Percentiles rank a stretch among this genome's conserved stretches.
phyloP scores from a whole-genome alignment of 495 filamentous ascomycete genomes.

The Annulohypoxylon moriforme region DNA sequence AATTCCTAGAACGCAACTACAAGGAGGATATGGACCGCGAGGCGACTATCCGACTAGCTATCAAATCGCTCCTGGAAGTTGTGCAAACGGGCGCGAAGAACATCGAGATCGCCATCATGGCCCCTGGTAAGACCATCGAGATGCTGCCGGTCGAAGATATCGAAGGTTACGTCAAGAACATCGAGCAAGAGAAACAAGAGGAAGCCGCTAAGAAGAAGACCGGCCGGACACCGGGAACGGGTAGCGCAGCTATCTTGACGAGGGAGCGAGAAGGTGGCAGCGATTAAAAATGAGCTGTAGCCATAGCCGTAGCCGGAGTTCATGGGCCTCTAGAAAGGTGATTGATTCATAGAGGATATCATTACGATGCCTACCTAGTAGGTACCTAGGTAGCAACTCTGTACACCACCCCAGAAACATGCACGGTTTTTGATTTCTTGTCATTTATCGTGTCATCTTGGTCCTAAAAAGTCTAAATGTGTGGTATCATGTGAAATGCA shows the following conservation, averaged over 20 bases:
- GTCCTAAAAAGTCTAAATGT: constrained; percentile 39
- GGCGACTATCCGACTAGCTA: constrained; percentile 94
- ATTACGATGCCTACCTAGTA: constrained; percentile 5
- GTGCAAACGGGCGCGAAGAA: constrained; percentile 99
- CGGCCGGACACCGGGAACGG: constrained; percentile 78
- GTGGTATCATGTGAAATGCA: constrained; percentile 52
- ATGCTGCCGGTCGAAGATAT: constrained; percentile 96
- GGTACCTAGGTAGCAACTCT: constrained; percentile 7
- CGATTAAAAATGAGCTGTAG: constrained; percentile 33
- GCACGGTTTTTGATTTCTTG: constrained; percentile 32
- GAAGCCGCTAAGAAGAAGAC: constrained; percentile 97
- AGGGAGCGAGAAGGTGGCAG: constrained; percentile 66
- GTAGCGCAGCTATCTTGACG: constrained; percentile 81
- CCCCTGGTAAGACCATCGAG: constrained; percentile 89
- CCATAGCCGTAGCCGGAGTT: constrained; percentile 4
- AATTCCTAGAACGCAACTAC: constrained; percentile 98
- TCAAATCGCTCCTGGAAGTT: constrained; percentile 97
- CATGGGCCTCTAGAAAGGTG: constrained; percentile 7
- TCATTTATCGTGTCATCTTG: constrained; percentile 17
- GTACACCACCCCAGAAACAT: constrained; percentile 40
- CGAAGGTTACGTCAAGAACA: constrained; percentile 95
- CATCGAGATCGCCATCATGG: constrained; percentile 99
- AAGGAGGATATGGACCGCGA: constrained; percentile 96
- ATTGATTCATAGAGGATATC: constrained; percentile 15
- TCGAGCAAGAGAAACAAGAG: constrained; percentile 98